A percentile compares a stretch with the other conserved stretches of the same genome.
phyloP scores from a whole-genome alignment of 306 rosid species.

The Prunus mongolica region DNA sequence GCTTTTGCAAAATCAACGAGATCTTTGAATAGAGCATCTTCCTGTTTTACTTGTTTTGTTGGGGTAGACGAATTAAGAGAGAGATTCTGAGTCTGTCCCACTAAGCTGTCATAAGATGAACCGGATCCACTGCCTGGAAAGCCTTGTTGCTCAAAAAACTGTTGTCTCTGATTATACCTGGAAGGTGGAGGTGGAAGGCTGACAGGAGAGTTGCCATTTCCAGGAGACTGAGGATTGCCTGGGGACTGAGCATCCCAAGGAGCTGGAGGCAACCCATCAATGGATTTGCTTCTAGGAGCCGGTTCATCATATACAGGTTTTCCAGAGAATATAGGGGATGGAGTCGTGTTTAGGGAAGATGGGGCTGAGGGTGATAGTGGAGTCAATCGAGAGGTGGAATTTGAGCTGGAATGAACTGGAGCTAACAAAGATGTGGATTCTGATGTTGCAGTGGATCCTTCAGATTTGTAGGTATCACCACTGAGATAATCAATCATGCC shows the following conservation, averaged over 20 bases:
- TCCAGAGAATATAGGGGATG: slow-evolving; percentile 36
- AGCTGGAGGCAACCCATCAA: slow-evolving; percentile 62
- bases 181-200: slow-evolving; percentile 81
- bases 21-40: slow-evolving; percentile 82
- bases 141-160: slow-evolving; percentile 58
- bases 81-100: slow-evolving; percentile 65
- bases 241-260: slow-evolving; percentile 60
- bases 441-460: slow-evolving; percentile 35
- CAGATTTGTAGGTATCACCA: slow-evolving; percentile 76
- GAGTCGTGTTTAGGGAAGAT: slow-evolving; percentile 31
- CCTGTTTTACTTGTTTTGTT: slow-evolving; percentile 61
- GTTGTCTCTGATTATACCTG: slow-evolving; percentile 70
- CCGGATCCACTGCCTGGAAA: slow-evolving; percentile 39
- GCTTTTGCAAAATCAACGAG: slow-evolving; percentile 84
- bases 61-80: slow-evolving; percentile 63
- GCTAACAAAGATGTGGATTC: slow-evolving; percentile 34
- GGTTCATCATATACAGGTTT: slow-evolving; percentile 71
- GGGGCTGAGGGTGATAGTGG: slow-evolving; percentile 44
- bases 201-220: slow-evolving; percentile 31
- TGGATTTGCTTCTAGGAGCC: slow-evolving; percentile 45
- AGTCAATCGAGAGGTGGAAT: slow-evolving; percentile 34
- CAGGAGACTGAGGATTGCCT: slow-evolving; percentile 5
- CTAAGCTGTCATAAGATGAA: slow-evolving; percentile 69
- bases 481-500: slow-evolving; percentile 82
- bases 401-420: slow-evolving; percentile 39